Conservation (phyloP, 1,284 basidiomycete genomes). For the Hortiboletus rubellus region DNA sequence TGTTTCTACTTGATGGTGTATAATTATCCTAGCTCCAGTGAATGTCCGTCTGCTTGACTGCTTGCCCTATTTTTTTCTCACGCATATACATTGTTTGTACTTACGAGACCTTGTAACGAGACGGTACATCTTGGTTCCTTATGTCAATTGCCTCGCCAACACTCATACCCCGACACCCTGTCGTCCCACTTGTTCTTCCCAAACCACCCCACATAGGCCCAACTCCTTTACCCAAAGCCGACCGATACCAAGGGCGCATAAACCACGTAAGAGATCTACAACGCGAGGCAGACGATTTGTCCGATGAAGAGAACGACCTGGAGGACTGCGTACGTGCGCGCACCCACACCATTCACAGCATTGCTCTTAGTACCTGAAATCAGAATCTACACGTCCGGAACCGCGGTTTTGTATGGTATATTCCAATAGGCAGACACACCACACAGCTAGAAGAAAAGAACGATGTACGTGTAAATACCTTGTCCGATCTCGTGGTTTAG, state of each 20-base stretch:
- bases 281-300: constrained; percentile 81
- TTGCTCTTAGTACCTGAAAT: neutral
- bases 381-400: constrained; percentile 62
- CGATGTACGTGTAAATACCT: constrained; percentile 53
- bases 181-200: constrained; percentile 67
- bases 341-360: neutral
- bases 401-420: constrained; percentile 64
- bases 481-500: neutral
- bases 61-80: no score
- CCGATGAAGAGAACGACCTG: constrained; percentile 79
- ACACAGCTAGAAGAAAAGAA: constrained; percentile 82
- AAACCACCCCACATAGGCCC: constrained; percentile 67
- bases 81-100: no score
- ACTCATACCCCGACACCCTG: constrained; percentile 57
- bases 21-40: neutral
- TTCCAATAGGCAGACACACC: constrained; percentile 69
- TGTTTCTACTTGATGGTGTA: constrained; percentile 60
- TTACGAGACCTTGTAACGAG: no score
- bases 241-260: constrained; percentile 52
- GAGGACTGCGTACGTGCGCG: constrained; percentile 60
- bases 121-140: neutral
- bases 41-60: neutral
- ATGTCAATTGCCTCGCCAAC: constrained; percentile 69
- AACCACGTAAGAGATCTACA: constrained; percentile 67
- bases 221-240: constrained; percentile 51